Percentiles rank a stretch among this genome's conserved stretches.
Evolutionary conservation across 2,329 filamentous ascomycete species (phyloP).

Genomic region (Aspergillus sp.): DNA sequence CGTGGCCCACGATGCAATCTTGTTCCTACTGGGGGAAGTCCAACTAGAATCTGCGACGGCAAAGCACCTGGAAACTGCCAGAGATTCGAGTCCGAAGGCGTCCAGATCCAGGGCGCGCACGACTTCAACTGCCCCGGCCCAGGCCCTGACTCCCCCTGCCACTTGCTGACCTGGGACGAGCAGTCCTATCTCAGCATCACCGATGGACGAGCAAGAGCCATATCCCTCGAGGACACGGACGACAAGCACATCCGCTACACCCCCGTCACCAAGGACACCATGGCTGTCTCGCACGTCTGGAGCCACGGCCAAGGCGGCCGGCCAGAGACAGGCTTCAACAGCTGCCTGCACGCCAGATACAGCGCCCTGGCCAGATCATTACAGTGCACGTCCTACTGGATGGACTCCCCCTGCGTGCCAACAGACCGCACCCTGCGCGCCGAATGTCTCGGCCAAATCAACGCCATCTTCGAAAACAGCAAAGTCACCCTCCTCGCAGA

Average conservation of each 20-base stretch:
- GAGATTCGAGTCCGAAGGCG: slow-evolving; percentile 16
- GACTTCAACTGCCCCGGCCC: slow-evolving; percentile 7
- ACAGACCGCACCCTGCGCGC: slow-evolving; percentile 18
- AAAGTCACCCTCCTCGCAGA: slow-evolving; percentile 24
- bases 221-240: slow-evolving; percentile 5
- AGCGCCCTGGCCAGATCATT: slow-evolving; percentile 14
- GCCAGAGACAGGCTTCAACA: slow-evolving; percentile 24
- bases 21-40: background rate
- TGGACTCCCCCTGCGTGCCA: slow-evolving; percentile 31
- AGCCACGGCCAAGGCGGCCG: slow-evolving; percentile 26
- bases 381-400: slow-evolving; percentile 31
- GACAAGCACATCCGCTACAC: slow-evolving; percentile 10
- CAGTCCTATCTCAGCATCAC: slow-evolving; percentile 13
- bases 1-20: slow-evolving; percentile 15
- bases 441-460: slow-evolving; percentile 27
- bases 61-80: slow-evolving; percentile 17
- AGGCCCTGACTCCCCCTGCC: slow-evolving; percentile 6
- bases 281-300: slow-evolving; percentile 28
- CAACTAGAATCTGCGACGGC: slow-evolving; percentile 13
- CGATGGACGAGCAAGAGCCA: slow-evolving; percentile 7
- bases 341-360: slow-evolving; percentile 27
- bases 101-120: slow-evolving; percentile 18
- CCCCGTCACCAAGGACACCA: slow-evolving; percentile 8
- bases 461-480: slow-evolving; percentile 21
- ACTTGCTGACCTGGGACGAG: slow-evolving; percentile 15